Percentiles rank a stretch among this genome's conserved stretches.
These are phyloP conservation scores for Moelleriella libera DNA, from an alignment of 2,329 filamentous ascomycete species.

Conservation along the genomic window DNA sequence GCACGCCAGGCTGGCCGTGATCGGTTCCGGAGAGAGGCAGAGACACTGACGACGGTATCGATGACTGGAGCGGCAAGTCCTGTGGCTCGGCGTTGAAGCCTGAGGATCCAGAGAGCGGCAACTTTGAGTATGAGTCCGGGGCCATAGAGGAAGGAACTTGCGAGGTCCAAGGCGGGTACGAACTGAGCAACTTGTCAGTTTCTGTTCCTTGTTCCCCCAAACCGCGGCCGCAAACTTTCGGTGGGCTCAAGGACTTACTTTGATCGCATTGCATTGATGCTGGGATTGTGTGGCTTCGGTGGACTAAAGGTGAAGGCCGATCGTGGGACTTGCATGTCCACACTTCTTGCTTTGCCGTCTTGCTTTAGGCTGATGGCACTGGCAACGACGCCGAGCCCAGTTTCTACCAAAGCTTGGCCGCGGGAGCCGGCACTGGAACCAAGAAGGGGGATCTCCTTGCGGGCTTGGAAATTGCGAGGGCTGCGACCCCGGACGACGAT, in stretches of 20 bases:
- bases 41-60: slow-evolving; percentile 37
- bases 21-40: slow-evolving; percentile 35
- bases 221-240: no score
- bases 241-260: slow-evolving; percentile 31
- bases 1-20: slow-evolving; percentile 30
- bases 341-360: slow-evolving; percentile 33
- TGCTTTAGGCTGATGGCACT: slow-evolving; percentile 40
- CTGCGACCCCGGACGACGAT: slow-evolving; percentile 90
- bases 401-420: slow-evolving; percentile 60
- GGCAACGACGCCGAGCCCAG: slow-evolving; percentile 44
- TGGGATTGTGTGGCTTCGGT: slow-evolving; percentile 38
- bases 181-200: slow-evolving; percentile 37
- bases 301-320: slow-evolving; percentile 44
- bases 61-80: slow-evolving; percentile 37
- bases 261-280: slow-evolving; percentile 38
- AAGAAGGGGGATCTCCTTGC: slow-evolving; percentile 81
- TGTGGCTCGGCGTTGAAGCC: slow-evolving; percentile 36
- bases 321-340: slow-evolving; percentile 41
- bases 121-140: slow-evolving; percentile 36
- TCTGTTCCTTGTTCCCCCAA: slow-evolving; percentile 10
- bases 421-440: slow-evolving; percentile 62
- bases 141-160: slow-evolving; percentile 36
- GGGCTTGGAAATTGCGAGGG: slow-evolving; percentile 84
- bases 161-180: slow-evolving; percentile 42
- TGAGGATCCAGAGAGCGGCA: slow-evolving; percentile 32